Evolutionary conservation across 73 alveolate species (phyloP).

Genomic region (Paramecium sonneborni): DNA sequence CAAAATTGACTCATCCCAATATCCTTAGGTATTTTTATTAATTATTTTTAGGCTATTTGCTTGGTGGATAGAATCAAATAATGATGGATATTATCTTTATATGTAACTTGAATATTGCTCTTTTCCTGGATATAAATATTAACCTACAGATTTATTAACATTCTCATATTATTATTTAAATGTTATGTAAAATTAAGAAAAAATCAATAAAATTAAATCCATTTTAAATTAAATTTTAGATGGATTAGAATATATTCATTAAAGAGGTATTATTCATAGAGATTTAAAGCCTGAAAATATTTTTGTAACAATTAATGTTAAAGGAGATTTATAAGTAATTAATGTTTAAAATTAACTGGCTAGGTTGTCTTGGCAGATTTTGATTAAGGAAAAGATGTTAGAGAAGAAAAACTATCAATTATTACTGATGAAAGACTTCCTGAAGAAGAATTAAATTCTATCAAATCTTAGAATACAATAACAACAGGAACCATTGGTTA

Average conservation of each 20-base stretch:
- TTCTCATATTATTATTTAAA: constrained; percentile 37
- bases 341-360: neutral
- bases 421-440: constrained; percentile 33
- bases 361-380: constrained; percentile 47
- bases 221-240: constrained; percentile 25
- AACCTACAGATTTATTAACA: constrained; percentile 45
- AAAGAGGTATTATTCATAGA: constrained; percentile 37
- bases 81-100: neutral
- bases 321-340: constrained; percentile 38
- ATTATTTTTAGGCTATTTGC: neutral
- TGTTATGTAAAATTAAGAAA: neutral
- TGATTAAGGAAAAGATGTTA: constrained; percentile 50
- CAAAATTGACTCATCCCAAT: constrained; percentile 47
- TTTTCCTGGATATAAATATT: constrained; percentile 17
- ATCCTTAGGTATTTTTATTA: neutral
- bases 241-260: constrained; percentile 39
- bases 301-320: constrained; percentile 31
- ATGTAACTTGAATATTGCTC: constrained; percentile 55
- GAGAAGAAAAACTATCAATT: neutral
- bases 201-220: neutral
- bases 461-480: neutral
- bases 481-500: constrained; percentile 42
- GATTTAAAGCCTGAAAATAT: constrained; percentile 49
- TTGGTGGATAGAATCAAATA: constrained; percentile 44
- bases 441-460: constrained; percentile 38